Evolutionary conservation across 192 early-diverging fungal genomes (phyloP).

Genomic region (Mortierella alpina): DNA sequence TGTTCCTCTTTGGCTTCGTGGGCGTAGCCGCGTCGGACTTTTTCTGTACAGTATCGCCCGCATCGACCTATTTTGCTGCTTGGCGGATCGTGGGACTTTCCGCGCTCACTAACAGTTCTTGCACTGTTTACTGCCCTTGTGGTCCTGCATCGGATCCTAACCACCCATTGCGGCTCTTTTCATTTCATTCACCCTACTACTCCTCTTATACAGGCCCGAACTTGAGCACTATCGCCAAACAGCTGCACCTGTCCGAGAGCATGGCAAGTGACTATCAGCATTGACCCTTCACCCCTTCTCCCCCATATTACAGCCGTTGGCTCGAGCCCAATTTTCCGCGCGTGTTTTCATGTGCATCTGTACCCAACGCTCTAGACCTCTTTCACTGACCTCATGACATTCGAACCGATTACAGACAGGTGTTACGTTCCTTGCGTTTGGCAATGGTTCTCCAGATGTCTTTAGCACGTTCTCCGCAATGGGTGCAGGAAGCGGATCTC

Average conservation of each 20-base stretch:
- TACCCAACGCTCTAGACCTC: no score
- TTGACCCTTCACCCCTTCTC: no score
- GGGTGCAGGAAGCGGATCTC: constrained; percentile 72
- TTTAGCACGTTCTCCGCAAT: constrained; percentile 90
- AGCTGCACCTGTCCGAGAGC: constrained; percentile 84
- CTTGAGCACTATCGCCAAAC: constrained; percentile 79
- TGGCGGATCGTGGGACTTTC: background rate
- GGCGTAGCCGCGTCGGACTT: constrained; percentile 87
- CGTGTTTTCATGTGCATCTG: no score
- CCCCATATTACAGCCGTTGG: no score
- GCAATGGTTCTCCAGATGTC: constrained; percentile 94
- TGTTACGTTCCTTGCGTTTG: constrained; percentile 83
- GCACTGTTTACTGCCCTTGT: no score
- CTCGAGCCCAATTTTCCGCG: no score
- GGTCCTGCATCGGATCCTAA: no score
- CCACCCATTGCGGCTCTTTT: no score
- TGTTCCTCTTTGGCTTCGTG: constrained; percentile 79
- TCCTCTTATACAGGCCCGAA: constrained; percentile 71
- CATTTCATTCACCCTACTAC: background rate
- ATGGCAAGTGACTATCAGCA: constrained; percentile 59
- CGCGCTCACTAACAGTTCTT: no score
- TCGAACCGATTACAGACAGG: constrained; percentile 59
- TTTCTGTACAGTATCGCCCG: constrained; percentile 65
- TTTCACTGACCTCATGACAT: background rate
- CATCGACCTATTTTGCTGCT: background rate